Conservation (phyloP, 2,329 filamentous ascomycete species). For the Neonectria punicea region DNA sequence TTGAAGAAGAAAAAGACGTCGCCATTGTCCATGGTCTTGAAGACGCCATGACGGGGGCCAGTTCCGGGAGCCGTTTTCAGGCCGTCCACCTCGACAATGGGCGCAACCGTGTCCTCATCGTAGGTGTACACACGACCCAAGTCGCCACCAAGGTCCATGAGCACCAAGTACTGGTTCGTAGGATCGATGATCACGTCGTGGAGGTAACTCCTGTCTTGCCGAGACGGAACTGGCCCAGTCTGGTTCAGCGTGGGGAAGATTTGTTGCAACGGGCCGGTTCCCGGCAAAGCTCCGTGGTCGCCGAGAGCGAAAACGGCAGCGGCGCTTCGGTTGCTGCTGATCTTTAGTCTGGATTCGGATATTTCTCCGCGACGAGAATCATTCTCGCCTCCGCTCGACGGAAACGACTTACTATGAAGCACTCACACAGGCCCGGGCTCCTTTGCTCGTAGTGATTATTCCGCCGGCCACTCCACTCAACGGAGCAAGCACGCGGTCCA, state of each 20-base stretch:
- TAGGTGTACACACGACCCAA: constrained; percentile 34
- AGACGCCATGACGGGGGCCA: constrained; percentile 38
- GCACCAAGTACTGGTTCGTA: constrained; percentile 34
- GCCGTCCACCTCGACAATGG: constrained; percentile 30
- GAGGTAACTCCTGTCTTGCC: constrained; percentile 38
- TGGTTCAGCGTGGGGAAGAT: constrained; percentile 31
- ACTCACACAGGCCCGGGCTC: constrained; percentile 32
- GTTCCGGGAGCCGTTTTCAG: constrained; percentile 27
- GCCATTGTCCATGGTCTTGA: constrained; percentile 32
- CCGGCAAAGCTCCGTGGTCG: constrained; percentile 27
- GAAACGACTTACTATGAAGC: constrained; percentile 36
- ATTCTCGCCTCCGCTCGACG: no score
- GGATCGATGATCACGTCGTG: constrained; percentile 40
- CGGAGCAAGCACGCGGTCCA: constrained; percentile 27
- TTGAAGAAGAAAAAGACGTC: constrained; percentile 41
- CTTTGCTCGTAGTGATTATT: constrained; percentile 25
- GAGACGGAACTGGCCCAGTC: constrained; percentile 31
- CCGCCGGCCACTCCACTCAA: constrained; percentile 33
- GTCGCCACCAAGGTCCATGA: constrained; percentile 39
- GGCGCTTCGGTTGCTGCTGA: constrained; percentile 24
- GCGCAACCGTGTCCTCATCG: constrained; percentile 34
- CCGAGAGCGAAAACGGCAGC: constrained; percentile 30
- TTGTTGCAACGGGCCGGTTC: constrained; percentile 31
- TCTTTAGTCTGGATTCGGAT: neutral
- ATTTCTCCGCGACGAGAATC: neutral